A percentile compares a stretch with the other conserved stretches of the same genome.
phyloP scores from a whole-genome alignment of 257 asterid species.

The Solanum clarkiae region DNA sequence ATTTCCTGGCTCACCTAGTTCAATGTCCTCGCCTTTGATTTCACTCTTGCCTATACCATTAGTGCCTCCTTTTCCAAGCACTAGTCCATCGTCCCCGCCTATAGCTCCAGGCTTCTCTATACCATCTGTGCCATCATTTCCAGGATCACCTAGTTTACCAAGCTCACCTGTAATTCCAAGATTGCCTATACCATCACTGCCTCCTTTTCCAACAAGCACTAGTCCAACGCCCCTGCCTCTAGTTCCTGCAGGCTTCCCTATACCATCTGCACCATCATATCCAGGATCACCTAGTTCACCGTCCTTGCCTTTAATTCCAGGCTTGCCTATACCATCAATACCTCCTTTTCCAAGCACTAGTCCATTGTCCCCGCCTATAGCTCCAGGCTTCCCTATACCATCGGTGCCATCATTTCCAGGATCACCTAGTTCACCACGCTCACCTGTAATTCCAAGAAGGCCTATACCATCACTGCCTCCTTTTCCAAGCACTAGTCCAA shows the following conservation, averaged over 20 bases:
- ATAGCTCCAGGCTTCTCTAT: background rate
- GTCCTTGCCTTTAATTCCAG: background rate
- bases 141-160: background rate
- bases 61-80: constrained; percentile 15
- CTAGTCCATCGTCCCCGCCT: constrained; percentile 13
- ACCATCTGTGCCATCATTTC: background rate
- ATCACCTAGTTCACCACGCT: background rate
- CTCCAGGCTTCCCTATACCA: background rate
- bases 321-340: background rate
- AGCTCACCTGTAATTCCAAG: background rate
- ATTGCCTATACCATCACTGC: background rate
- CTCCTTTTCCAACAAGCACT: constrained; percentile 13
- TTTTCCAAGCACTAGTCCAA: constrained; percentile 40
- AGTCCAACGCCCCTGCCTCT: background rate
- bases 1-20: background rate
- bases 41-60: background rate
- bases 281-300: background rate
- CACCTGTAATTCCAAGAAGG: background rate
- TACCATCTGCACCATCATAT: background rate
- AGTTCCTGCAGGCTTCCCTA: background rate
- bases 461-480: background rate
- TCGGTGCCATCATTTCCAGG: background rate
- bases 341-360: background rate
- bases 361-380: background rate
- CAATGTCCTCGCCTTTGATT: background rate